phyloP scores from a whole-genome alignment of 2,329 filamentous ascomycete genomes.

The Elsinoe necatrix region DNA sequence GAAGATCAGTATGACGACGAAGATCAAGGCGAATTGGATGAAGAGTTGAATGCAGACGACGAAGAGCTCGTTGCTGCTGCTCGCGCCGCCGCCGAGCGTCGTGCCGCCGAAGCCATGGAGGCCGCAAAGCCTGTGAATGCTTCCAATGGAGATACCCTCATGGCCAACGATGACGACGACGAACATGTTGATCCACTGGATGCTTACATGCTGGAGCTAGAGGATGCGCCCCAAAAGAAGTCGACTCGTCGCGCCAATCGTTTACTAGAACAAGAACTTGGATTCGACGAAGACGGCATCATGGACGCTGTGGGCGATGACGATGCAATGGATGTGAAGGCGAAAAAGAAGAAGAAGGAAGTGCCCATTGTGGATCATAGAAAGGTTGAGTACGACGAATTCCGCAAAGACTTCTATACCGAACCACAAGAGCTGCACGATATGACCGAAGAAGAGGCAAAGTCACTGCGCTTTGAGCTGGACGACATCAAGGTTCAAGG shows the following conservation, averaged over 20 bases:
- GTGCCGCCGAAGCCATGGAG: slow-evolving; percentile 48
- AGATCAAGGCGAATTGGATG: slow-evolving; percentile 34
- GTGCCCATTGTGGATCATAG: slow-evolving; percentile 79
- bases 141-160: slow-evolving; percentile 33
- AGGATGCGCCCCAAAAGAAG: slow-evolving; percentile 36
- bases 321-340: slow-evolving; percentile 54
- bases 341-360: slow-evolving; percentile 76
- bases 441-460: slow-evolving; percentile 77
- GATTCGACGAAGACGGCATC: slow-evolving; percentile 70
- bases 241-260: slow-evolving; percentile 22
- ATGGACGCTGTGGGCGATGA: slow-evolving; percentile 56
- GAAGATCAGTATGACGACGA: slow-evolving; percentile 45
- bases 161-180: slow-evolving; percentile 42
- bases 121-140: slow-evolving; percentile 34
- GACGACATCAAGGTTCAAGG: slow-evolving; percentile 93
- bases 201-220: slow-evolving; percentile 82
- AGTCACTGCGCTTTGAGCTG: slow-evolving; percentile 72
- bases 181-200: slow-evolving; percentile 77
- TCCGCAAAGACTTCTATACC: slow-evolving; percentile 91
- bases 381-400: slow-evolving; percentile 75
- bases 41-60: slow-evolving; percentile 62
- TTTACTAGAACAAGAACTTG: slow-evolving; percentile 63
- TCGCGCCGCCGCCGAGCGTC: slow-evolving; percentile 69
- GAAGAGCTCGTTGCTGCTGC: slow-evolving; percentile 75
- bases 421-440: slow-evolving; percentile 76